A percentile compares a stretch with the other conserved stretches of the same genome.
Conservation (phyloP, 2,329 filamentous ascomycete species). For the Colletotrichum spaethianum region DNA sequence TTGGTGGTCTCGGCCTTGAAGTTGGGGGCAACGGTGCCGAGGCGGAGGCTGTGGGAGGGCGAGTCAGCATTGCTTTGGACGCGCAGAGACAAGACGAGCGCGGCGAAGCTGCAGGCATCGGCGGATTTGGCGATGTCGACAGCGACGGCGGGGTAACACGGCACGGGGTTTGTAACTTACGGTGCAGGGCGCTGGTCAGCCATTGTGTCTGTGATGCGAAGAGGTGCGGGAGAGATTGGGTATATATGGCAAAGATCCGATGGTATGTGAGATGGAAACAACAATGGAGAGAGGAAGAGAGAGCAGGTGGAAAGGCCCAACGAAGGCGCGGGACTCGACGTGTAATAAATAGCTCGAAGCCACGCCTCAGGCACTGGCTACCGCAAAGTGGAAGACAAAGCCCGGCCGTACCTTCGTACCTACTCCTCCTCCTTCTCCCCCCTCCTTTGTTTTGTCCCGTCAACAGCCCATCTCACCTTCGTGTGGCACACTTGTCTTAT, state of each 20-base stretch:
- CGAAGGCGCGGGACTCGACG: conserved; percentile 24
- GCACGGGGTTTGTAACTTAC: conserved; percentile 35
- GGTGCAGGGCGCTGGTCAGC: conserved; percentile 42
- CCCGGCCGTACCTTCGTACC: conserved; percentile 1
- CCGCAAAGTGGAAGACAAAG: conserved; percentile 1
- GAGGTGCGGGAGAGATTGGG: neutral
- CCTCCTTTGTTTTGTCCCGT: neutral
- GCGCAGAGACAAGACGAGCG: neutral
- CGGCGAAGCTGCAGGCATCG: neutral
- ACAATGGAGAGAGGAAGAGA: neutral
- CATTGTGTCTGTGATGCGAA: conserved; percentile 37
- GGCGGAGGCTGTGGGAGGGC: conserved; percentile 66
- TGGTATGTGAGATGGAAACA: neutral
- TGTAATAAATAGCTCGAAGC: conserved; percentile 34
- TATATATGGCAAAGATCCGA: neutral
- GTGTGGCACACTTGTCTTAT: neutral
- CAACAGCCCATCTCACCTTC: neutral
- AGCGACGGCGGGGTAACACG: conserved; percentile 6
- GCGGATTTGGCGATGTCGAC: neutral
- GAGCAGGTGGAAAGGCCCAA: neutral
- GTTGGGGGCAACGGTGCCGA: conserved; percentile 81
- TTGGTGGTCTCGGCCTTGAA: conserved; percentile 86
- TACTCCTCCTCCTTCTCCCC: neutral
- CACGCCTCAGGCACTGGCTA: conserved; percentile 8
- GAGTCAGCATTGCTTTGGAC: conserved; percentile 5